Base-by-base conservation (phyloP, 495 filamentous ascomycete species). In the Geoglossum glabrum region DNA sequence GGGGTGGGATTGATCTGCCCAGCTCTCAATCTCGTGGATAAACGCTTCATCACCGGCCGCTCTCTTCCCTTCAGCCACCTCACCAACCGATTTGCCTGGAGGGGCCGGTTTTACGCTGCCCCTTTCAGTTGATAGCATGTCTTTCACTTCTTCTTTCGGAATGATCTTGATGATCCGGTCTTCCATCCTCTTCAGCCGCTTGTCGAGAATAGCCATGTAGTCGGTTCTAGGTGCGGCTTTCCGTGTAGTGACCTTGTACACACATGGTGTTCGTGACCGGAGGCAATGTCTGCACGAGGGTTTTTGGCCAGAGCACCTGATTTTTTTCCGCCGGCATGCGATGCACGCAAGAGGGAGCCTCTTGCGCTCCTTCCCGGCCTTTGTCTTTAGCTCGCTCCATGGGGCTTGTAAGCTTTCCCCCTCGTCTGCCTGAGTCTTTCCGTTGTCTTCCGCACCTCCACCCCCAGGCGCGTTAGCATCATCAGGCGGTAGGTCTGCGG, bases 311-410 rank as follows among this genome's bases (percentile, higher is more conserved):
- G 90, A 96, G 67, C 92, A 98, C 52, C 90, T 85, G 60, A 98
- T 96, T 73, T 98, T 98, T 73, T 98, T 98, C 64, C 90, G 76
- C 46, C 92, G 79, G 65, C 92, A 98, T 9, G 90, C 90, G 64
- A 98, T 96, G 67, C 92, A 98, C 27, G 92, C 92, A 63, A 98
- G 72, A 23, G 92, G 92, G 47, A 98, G 69, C 25, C 92, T 80
- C 69, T 96, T 96, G 57, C 92, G 79, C 66, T 96, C 90, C 69
- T 98, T 98, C 0, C 92, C 92, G 17, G 92, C 92, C 71, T 98
- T 98, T 8, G 92, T 98, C 70, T 96, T 96, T 64, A 95, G 76
- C 66, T 95, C 90, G 66, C 78, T 92, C 92, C 92, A 98, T n/a
- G 85, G 70, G 7, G 89, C 87, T 26, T 26, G 46, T 17, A 3